Evolutionary conservation across 805 yeast genomes (phyloP).

Genomic region (Pichia exigua): DNA sequence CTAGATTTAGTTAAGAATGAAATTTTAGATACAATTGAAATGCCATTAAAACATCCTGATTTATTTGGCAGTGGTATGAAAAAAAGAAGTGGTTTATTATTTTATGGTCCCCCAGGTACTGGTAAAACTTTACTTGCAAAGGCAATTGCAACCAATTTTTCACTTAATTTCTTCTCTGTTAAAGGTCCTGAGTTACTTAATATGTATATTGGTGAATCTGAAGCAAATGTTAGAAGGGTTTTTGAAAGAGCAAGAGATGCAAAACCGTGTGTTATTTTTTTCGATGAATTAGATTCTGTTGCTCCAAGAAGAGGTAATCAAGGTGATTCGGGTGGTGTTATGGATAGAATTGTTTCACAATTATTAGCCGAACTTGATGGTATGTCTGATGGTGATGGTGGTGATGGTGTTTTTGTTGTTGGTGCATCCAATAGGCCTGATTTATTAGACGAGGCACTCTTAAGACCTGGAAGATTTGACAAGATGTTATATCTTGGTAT

Average conservation of each 20-base stretch:
- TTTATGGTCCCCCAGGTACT: constrained; percentile 98
- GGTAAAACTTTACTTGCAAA: constrained; percentile 94
- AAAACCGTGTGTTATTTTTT: constrained; percentile 93
- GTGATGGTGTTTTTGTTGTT: constrained; percentile 91
- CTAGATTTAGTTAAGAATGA: constrained; percentile 84
- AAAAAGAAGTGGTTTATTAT: constrained; percentile 87
- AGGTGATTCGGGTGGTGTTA: constrained; percentile 98
- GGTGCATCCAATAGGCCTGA: constrained; percentile 99
- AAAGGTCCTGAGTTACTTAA: constrained; percentile 95
- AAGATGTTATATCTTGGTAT: constrained; percentile 91
- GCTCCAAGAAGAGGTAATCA: constrained; percentile 98
- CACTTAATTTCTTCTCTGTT: constrained; percentile 89
- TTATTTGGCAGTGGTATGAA: constrained; percentile 82
- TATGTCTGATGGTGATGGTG: constrained; percentile 73
- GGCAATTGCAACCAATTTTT: constrained; percentile 93
- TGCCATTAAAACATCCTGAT: constrained; percentile 92
- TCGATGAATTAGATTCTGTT: constrained; percentile 95
- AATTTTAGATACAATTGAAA: constrained; percentile 88
- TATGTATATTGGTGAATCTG: constrained; percentile 98
- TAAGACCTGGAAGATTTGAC: constrained; percentile 93
- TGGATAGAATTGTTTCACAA: constrained; percentile 97
- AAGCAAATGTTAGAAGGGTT: constrained; percentile 91
- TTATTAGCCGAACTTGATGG: constrained; percentile 92
- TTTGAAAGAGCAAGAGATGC: constrained; percentile 95
- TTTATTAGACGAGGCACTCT: constrained; percentile 82